Conservation (phyloP, 2,329 filamentous ascomycete genomes). For the Septoria petroselini region DNA sequence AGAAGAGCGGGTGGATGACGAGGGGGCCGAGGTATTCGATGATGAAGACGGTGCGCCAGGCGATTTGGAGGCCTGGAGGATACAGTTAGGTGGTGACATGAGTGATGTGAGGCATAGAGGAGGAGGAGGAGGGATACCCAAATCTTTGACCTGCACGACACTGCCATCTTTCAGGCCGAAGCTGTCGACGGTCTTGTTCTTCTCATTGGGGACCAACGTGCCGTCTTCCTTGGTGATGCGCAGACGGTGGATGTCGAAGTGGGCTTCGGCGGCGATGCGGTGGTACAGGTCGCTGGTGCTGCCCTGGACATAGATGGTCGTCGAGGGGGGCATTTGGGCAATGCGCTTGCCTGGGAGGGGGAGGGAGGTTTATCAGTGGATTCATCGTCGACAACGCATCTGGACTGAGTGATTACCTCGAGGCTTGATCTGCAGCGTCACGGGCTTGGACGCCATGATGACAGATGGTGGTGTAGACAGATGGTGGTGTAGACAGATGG, state of each 20-base stretch:
- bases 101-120: not conserved
- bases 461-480: not conserved
- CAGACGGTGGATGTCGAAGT: conserved; percentile 57
- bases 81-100: not conserved
- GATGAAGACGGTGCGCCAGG: conserved; percentile 90
- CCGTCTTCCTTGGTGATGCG: conserved; percentile 65
- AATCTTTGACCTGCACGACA: conserved; percentile 81
- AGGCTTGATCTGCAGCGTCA: conserved; percentile 46
- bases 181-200: conserved; percentile 52
- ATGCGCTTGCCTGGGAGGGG: conserved; percentile 57
- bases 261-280: conserved; percentile 53
- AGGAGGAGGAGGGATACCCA: conserved; percentile 59
- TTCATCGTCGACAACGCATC: not conserved
- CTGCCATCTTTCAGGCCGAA: conserved; percentile 59
- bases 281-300: conserved; percentile 57
- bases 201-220: conserved; percentile 54
- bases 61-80: conserved; percentile 72
- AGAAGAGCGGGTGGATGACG: conserved; percentile 76
- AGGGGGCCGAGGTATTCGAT: conserved; percentile 93
- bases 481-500: too few species aligned
- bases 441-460: conserved; percentile 44
- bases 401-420: conserved; percentile 40
- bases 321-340: conserved; percentile 56
- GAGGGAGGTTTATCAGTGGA: too few species aligned
- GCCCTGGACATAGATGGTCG: conserved; percentile 52